phyloP scores from a whole-genome alignment of 2,329 filamentous ascomycete species.

The Botryosphaeria dothidea region DNA sequence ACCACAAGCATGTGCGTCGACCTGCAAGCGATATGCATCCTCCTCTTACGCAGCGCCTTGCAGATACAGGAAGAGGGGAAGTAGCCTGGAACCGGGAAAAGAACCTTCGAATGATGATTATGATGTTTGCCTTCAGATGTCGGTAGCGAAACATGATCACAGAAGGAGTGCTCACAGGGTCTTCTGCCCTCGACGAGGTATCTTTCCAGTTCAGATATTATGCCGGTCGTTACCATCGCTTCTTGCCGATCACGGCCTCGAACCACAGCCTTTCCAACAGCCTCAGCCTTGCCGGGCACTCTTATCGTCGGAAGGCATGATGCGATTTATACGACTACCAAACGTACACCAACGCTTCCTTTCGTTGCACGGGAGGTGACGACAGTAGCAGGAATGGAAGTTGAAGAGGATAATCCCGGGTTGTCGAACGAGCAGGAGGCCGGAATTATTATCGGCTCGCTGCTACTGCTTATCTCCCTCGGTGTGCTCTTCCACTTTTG shows the following conservation, averaged over 20 bases:
- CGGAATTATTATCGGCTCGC: background rate
- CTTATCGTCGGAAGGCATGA: background rate
- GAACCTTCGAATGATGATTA: background rate
- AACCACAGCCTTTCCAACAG: too few relatives aligned
- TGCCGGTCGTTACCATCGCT: background rate
- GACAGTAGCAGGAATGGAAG: background rate
- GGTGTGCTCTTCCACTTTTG: background rate
- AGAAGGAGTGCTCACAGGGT: background rate
- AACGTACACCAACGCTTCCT: background rate
- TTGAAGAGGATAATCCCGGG: background rate
- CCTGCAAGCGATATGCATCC: background rate
- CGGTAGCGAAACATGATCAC: background rate
- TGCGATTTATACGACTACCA: background rate
- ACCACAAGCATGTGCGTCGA: background rate
- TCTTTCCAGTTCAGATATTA: background rate
- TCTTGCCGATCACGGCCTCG: background rate
- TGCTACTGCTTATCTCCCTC: background rate
- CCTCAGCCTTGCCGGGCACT: background rate
- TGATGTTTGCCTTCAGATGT: background rate
- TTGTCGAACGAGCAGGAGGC: background rate
- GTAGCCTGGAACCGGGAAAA: background rate
- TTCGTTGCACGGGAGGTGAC: background rate
- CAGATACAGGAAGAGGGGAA: background rate
- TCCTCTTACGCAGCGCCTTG: background rate
- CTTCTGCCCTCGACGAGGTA: background rate